phyloP scores from a whole-genome alignment of 805 yeast genomes.

The Priceomyces melissophilus region DNA sequence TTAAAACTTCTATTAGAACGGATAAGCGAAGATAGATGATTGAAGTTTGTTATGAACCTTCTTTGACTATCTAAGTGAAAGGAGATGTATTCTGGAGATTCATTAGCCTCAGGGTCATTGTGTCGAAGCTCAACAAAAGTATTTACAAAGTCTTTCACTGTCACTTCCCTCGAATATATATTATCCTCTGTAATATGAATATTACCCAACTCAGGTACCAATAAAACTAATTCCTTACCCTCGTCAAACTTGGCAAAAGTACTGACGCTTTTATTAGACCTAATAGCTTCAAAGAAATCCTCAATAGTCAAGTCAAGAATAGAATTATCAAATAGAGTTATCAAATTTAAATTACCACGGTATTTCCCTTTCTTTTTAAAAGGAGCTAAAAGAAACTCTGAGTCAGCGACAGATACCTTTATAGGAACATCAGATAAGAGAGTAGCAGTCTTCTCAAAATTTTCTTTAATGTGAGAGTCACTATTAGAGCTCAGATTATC shows the following conservation, averaged over 20 bases:
- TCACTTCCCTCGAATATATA: conserved; percentile 21
- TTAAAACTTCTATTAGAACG: conserved; percentile 19
- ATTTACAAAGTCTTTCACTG: conserved; percentile 23
- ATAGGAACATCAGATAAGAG: conserved; percentile 14
- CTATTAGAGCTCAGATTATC: too few species aligned
- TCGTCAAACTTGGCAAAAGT: conserved; percentile 21
- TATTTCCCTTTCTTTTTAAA: conserved; percentile 7
- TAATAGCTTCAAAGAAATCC: conserved; percentile 22
- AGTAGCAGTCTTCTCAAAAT: too few species aligned
- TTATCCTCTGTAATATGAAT: conserved; percentile 32
- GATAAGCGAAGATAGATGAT: conserved; percentile 18
- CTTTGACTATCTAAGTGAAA: conserved; percentile 18
- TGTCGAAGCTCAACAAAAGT: conserved; percentile 17
- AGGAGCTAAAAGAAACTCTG: conserved; percentile 26
- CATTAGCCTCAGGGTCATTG: conserved; percentile 7
- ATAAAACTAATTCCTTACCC: conserved; percentile 25
- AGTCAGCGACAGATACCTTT: conserved; percentile 19
- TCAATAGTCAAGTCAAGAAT: conserved; percentile 17
- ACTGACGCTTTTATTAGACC: conserved; percentile 24
- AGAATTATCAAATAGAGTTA: conserved; percentile 24
- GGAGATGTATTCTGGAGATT: conserved; percentile 13
- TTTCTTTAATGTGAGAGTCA: too few species aligned
- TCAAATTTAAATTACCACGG: conserved; percentile 16
- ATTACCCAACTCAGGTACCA: conserved; percentile 24
- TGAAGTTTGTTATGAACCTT: conserved; percentile 27